Evolutionary conservation across 805 yeast genomes (phyloP).

Genomic region (Scheffersomyces lignosus): DNA sequence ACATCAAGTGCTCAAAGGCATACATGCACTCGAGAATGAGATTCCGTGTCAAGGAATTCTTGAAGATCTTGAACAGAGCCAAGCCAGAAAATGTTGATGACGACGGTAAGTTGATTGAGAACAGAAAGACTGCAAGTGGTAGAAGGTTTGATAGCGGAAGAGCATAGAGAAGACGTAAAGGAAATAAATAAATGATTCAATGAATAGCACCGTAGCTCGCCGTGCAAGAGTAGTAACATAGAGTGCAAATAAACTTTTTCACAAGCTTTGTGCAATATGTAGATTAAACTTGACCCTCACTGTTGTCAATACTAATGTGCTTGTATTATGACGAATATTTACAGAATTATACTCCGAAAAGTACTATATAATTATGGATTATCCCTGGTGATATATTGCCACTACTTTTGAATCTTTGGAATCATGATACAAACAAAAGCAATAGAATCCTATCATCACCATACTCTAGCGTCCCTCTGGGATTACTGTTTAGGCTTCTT

Average conservation of each 20-base stretch:
- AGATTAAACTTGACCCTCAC: not conserved
- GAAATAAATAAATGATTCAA: not conserved
- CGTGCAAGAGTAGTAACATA: constrained; percentile 1
- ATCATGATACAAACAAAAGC: not conserved
- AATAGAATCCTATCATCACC: not conserved
- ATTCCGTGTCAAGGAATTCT: constrained; percentile 87
- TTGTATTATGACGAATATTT: not conserved
- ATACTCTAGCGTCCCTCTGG: too few relatives aligned
- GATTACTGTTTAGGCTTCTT: constrained; percentile 64
- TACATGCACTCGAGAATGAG: constrained; percentile 99
- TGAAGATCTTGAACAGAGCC: constrained; percentile 94
- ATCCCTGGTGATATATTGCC: not conserved
- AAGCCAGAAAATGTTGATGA: constrained; percentile 87
- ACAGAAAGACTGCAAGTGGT: constrained; percentile 71
- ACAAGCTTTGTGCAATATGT: not conserved
- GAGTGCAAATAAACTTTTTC: not conserved
- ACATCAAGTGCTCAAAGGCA: constrained; percentile 97
- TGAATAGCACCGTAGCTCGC: too few relatives aligned
- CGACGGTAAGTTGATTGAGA: constrained; percentile 48
- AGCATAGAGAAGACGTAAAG: not conserved
- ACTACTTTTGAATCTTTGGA: not conserved
- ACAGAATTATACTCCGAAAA: not conserved
- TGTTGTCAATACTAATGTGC: not conserved
- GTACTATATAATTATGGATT: not conserved
- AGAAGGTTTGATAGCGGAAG: constrained; percentile 56